phyloP scores from a whole-genome alignment of 805 yeast species.

The Candida pini region DNA sequence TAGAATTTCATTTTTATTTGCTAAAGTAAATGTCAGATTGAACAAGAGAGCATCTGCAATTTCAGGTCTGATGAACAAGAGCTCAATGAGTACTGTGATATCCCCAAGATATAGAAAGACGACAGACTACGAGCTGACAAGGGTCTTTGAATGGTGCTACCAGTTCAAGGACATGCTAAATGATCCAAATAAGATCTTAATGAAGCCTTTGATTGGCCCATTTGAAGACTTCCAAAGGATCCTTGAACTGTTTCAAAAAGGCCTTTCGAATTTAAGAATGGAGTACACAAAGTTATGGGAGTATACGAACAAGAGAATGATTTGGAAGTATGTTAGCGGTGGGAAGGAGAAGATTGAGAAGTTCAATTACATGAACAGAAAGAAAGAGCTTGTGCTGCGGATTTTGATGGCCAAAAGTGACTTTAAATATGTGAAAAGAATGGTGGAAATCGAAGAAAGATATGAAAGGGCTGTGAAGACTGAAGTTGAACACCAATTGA shows the following conservation, averaged over 20 bases:
- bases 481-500: slow-evolving; percentile 18
- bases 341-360: slow-evolving; percentile 35
- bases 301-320: slow-evolving; percentile 15
- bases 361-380: slow-evolving; percentile 35
- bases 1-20: slow-evolving; percentile 42
- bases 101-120: slow-evolving; percentile 12
- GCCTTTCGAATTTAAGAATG: slow-evolving; percentile 10
- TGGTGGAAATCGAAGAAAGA: slow-evolving; percentile 25
- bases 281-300: slow-evolving; percentile 21
- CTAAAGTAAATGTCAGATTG: slow-evolving; percentile 17
- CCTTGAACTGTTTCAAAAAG: slow-evolving; percentile 11
- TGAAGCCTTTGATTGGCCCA: slow-evolving; percentile 14
- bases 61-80: slow-evolving; percentile 4
- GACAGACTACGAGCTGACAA: slow-evolving; percentile 18
- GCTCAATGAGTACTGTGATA: not conserved
- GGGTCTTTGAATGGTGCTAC: slow-evolving; percentile 28
- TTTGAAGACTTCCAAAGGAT: slow-evolving; percentile 18
- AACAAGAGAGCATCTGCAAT: slow-evolving; percentile 14
- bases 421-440: slow-evolving; percentile 18
- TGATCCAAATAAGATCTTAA: slow-evolving; percentile 21
- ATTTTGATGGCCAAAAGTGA: slow-evolving; percentile 47
- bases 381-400: slow-evolving; percentile 61
- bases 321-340: slow-evolving; percentile 13
- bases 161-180: slow-evolving; percentile 25
- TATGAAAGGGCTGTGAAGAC: slow-evolving; percentile 23